phyloP scores from a whole-genome alignment of 2,329 filamentous ascomycete species.

The Chaetomium strumarium region DNA sequence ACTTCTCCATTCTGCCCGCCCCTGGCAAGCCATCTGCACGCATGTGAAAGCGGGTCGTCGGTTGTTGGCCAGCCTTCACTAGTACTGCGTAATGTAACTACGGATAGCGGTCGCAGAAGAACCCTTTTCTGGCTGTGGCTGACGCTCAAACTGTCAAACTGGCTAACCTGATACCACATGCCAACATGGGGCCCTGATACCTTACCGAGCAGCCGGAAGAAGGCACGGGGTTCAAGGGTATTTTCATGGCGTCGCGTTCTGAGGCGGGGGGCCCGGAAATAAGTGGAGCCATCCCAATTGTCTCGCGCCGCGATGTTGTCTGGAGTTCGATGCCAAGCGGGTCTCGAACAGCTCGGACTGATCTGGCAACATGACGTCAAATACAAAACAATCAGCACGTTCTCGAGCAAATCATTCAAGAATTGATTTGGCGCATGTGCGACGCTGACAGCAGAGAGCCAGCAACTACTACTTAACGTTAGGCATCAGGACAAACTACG shows the following conservation, averaged over 20 bases:
- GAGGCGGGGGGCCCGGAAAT: constrained; percentile 5
- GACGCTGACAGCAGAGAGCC: background rate
- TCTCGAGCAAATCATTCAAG: background rate
- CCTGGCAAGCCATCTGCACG: constrained; percentile 4
- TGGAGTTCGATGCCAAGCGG: too few relatives aligned
- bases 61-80: background rate
- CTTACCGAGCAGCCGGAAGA: background rate
- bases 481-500: too few relatives aligned
- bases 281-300: background rate
- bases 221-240: too few relatives aligned
- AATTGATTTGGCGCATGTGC: background rate
- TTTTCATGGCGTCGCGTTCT: background rate
- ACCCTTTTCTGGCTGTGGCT: background rate
- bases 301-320: too few relatives aligned
- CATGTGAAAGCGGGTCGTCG: constrained; percentile 4
- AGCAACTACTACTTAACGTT: background rate
- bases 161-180: background rate
- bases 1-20: constrained; percentile 29
- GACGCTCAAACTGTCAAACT: background rate
- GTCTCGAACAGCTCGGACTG: background rate
- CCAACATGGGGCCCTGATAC: too few relatives aligned
- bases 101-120: background rate
- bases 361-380: constrained; percentile 12
- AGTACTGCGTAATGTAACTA: too few relatives aligned
- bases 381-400: background rate